Evolutionary conservation across 2,329 filamentous ascomycete genomes (phyloP), one percentile per base, ranked within the genome.

Genomic region (Mariannaea elegans): DNA sequence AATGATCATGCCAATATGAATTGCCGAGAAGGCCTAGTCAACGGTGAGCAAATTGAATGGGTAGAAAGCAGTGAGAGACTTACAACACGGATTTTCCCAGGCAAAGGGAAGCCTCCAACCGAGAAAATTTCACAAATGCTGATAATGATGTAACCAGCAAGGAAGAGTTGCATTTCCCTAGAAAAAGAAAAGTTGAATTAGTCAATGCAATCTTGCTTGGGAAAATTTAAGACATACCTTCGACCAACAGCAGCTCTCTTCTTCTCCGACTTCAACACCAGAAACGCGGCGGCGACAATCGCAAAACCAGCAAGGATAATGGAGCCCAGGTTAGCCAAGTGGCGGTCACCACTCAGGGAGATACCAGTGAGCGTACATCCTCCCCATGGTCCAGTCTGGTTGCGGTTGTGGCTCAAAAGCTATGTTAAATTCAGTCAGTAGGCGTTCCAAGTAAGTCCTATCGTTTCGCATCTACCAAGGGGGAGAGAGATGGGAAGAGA

Each of bases 101-200:
- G 81, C 18, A 97, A 79, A 3, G 94, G 93, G 71, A 99, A 94
- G 27, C 90, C 91, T 67, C 95, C 95, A 32, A 98, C 88, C 0
- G 93, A 94, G 79, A 99, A 97, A 72, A 99, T 97, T 76, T 98
- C 95, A 78, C 94, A 97, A 71, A 99, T 91, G 70, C 91, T 88
- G 62, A 98, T 88, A 59, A 98, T 78, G 57, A 97, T 90, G 76
- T 93, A 99, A 49, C 91, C 90, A 39, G 92, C 63, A 49, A 99
- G 86, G 79, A 99, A 98, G 31, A 97, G 72, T 83, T 99, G 95
- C 87, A 99, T 98, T 78, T 99, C 95, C 77, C 95, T 97, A 27
- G 9, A 9, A 27, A 27, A 27, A 9, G 9, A 72, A 54, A 2
- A 4, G 7, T 21, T 1, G 7, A 42, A 52, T 68, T 41, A 67